Conservation (phyloP, 805 yeast species). For the Kockiozyma suomiensis region DNA sequence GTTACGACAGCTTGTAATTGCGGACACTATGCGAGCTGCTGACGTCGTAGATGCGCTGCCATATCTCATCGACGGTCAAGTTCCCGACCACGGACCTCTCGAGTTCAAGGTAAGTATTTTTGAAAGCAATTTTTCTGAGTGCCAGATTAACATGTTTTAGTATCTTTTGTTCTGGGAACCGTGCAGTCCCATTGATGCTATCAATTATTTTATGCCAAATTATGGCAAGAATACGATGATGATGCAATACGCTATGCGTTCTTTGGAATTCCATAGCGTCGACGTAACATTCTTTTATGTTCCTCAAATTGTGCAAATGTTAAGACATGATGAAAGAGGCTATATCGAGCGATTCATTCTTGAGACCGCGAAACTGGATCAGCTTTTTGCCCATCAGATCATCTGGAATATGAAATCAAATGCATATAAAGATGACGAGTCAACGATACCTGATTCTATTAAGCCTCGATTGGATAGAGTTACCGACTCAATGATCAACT, state of each 20-base stretch:
- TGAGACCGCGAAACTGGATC: constrained; percentile 89
- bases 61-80: constrained; percentile 47
- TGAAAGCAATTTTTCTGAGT: no score
- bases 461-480: constrained; percentile 83
- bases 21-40: constrained; percentile 62
- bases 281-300: constrained; percentile 92
- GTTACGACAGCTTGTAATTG: constrained; percentile 51
- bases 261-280: constrained; percentile 84
- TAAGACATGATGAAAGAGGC: constrained; percentile 80
- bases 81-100: constrained; percentile 18
- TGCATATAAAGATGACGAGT: constrained; percentile 86
- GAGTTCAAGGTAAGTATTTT: constrained; percentile 21
- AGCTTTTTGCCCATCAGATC: constrained; percentile 93
- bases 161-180: constrained; percentile 67
- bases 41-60: constrained; percentile 61
- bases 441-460: constrained; percentile 70
- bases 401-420: constrained; percentile 98
- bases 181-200: constrained; percentile 79
- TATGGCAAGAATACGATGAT: constrained; percentile 65
- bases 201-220: constrained; percentile 78
- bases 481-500: constrained; percentile 60
- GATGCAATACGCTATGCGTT: constrained; percentile 86
- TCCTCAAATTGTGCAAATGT: constrained; percentile 94
- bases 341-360: constrained; percentile 85
- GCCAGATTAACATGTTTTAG: not conserved